These are phyloP conservation scores for Ophioceras dolichostomum DNA, from an alignment of 2,329 filamentous ascomycete species.

Conservation along the genomic window DNA sequence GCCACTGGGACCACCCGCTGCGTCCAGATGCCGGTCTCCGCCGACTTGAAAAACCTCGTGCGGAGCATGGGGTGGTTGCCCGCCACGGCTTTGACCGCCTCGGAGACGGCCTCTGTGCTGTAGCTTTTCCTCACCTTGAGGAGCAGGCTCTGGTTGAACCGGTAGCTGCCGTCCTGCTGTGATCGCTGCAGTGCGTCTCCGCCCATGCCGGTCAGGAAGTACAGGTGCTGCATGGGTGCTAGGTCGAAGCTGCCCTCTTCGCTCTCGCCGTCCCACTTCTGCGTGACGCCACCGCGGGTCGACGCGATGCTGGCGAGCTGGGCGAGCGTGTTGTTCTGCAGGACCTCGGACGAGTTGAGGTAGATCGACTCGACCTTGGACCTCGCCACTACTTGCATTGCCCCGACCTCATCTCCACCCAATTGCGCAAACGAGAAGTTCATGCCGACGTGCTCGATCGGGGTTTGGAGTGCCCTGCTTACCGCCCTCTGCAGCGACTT, in stretches of 20 bases:
- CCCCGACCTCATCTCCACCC: slow-evolving; percentile 25
- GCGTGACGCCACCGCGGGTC: slow-evolving; percentile 16
- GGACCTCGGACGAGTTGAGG: slow-evolving; percentile 22
- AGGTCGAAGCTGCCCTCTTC: slow-evolving; percentile 27
- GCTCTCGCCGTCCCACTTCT: slow-evolving; percentile 19
- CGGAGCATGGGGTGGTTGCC: slow-evolving; percentile 39
- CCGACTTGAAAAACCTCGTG: slow-evolving; percentile 25
- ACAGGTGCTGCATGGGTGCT: slow-evolving; percentile 41
- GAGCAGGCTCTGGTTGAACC: slow-evolving; percentile 38
- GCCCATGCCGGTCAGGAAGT: slow-evolving; percentile 34
- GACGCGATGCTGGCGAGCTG: slow-evolving; percentile 24
- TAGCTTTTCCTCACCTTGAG: slow-evolving; percentile 29
- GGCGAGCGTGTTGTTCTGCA: slow-evolving; percentile 22
- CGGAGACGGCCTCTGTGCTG: slow-evolving; percentile 29
- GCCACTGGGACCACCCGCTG: slow-evolving; percentile 29
- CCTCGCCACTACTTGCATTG: slow-evolving; percentile 23
- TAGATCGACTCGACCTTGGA: slow-evolving; percentile 25
- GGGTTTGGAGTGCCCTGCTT: slow-evolving; percentile 23
- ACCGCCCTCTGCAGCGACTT: slow-evolving; percentile 24
- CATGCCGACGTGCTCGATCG: slow-evolving; percentile 25
- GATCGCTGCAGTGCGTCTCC: slow-evolving; percentile 17
- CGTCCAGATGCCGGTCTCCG: slow-evolving; percentile 27
- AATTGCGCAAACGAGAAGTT: slow-evolving; percentile 26
- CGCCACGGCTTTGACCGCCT: slow-evolving; percentile 34
- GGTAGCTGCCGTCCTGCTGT: slow-evolving; percentile 22